Base-by-base conservation (phyloP, 1,284 basidiomycete genomes). In the Microbotryum violaceum region DNA sequence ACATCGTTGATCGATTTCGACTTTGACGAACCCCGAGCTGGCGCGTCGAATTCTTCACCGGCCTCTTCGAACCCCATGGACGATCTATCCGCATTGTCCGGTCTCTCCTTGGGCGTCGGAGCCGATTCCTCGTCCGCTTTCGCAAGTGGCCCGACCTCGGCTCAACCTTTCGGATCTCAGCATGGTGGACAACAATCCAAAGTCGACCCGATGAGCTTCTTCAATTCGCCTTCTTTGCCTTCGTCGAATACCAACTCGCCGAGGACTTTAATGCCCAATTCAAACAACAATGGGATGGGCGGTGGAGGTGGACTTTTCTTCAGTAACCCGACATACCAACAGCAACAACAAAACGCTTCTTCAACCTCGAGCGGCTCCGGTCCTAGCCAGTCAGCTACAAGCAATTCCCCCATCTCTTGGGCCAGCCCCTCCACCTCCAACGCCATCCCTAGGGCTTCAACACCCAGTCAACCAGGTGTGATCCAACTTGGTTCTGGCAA, bases 1-100 rank as follows among this genome's bases (percentile, higher is more conserved):
- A 48, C 27, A 16, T 68, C 65, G 45, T 65, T 72, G 45, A 72
- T 72, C 62, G 71, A 72, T 61, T 71, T 72, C 52, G 71, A 72
- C 59, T 70, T 72, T 47, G 65, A 69, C 25, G 63, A 65, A 4
- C 27, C 68, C 8, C 37, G 58, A 2, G 23, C 48, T n/a, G 27
- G 37, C 12, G 51, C 58, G 16, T 45, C 50, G 10, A 48, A 50
- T 21, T 9, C 53, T 6, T 51, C 56, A 4, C 14, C 59, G 16
- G 27, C 45, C 18, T 27, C 21, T 25, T 48, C 47, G 31, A 65
- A 70, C 61, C 63, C 66, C 20, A 62, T 71, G 49, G 68, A 69
- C 53, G 70, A 70, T 53, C 59, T 66, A 20, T 56, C 68, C 7
- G 56, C 45, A 20, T 58, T 65, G 50, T 51, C 55, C 21, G 56